Evolutionary conservation across 2,329 filamentous ascomycete species (phyloP), one percentile per base, ranked within the genome.

Genomic region (Byssoonygena ceratinophila): DNA sequence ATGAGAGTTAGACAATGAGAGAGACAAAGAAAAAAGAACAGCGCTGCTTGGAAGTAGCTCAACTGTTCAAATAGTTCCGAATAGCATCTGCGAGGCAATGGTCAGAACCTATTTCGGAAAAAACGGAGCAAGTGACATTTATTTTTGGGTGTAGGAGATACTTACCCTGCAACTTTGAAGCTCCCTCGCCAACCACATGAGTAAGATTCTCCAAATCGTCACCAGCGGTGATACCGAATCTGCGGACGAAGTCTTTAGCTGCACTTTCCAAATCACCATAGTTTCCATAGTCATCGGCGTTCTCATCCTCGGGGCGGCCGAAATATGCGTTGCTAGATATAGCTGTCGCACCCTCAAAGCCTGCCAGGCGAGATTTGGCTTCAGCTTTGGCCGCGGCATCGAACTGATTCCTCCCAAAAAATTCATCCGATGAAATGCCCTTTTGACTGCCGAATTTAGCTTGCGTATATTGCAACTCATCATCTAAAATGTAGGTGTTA

Each of bases 251-350:
- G 69, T 98, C 92, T 74, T 92, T 95, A 55, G 92, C 92, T 0
- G 89, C 89, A n/a, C 75, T 78, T 72, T 98, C 92, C 54, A 98
- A 74, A 63, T 96, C 90, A 44, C 90, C 89, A 59, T 95, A 96
- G 43, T 79, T 75, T 22, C 67, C 68, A 32, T 66, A 63, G 40
- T 87, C 87, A 57, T 90, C 87, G 1, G 70, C 66, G 53, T 75
- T 75, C 60, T 94, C 86, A 22, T 90, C 85, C 65, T 98, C 92
- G 1, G 88, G 84, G 48, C 91, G 85, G 55, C 92, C 92, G 68
- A 98, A 98, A 77, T 97, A 98, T 52, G 88, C 88, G 69, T 97
- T 98, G 54, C 87, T 94, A 5, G 90, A 96, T 68, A 98, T 98
- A 59, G 89, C 75, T 1, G 83, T 84, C 9, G 92, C 90, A 41